phyloP scores from a whole-genome alignment of 805 yeast species.

The Saccharomycopsis fibuligera region DNA sequence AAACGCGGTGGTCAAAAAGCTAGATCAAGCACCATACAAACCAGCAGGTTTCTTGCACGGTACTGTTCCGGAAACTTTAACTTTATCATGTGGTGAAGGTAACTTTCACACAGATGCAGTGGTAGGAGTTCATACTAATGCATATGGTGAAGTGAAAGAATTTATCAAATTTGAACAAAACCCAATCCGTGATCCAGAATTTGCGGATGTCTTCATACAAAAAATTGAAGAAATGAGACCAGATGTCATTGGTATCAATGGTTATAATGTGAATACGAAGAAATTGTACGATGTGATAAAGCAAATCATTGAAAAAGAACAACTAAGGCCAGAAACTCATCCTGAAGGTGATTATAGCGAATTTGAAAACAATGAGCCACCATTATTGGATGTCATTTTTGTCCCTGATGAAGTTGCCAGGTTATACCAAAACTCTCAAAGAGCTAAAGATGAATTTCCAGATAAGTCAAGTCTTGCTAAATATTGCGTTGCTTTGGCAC shows the following conservation, averaged over 20 bases:
- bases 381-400: conserved; percentile 64
- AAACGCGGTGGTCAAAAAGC: conserved; percentile 54
- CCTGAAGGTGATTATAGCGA: conserved; percentile 24
- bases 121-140: conserved; percentile 71
- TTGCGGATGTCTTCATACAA: conserved; percentile 54
- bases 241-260: conserved; percentile 86
- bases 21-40: conserved; percentile 91
- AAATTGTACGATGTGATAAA: conserved; percentile 50
- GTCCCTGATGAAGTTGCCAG: conserved; percentile 92
- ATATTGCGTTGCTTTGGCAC: conserved; percentile 84
- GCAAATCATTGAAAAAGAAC: conserved; percentile 50
- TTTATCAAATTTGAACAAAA: conserved; percentile 71
- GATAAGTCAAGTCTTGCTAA: conserved; percentile 75
- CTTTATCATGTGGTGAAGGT: conserved; percentile 84
- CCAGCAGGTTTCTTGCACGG: conserved; percentile 76
- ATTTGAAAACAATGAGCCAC: conserved; percentile 32
- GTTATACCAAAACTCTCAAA: conserved; percentile 70
- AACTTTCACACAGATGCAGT: conserved; percentile 76
- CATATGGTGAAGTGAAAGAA: conserved; percentile 72
- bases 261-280: conserved; percentile 71
- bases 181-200: conserved; percentile 53
- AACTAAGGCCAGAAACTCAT: conserved; percentile 33
- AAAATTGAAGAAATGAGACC: conserved; percentile 65
- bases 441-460: conserved; percentile 73
- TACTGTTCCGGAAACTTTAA: conserved; percentile 76